A percentile compares a stretch with the other conserved stretches of the same genome.
Evolutionary conservation across 306 rosid species (phyloP).

Genomic region (Pyrus pyrifolia): DNA sequence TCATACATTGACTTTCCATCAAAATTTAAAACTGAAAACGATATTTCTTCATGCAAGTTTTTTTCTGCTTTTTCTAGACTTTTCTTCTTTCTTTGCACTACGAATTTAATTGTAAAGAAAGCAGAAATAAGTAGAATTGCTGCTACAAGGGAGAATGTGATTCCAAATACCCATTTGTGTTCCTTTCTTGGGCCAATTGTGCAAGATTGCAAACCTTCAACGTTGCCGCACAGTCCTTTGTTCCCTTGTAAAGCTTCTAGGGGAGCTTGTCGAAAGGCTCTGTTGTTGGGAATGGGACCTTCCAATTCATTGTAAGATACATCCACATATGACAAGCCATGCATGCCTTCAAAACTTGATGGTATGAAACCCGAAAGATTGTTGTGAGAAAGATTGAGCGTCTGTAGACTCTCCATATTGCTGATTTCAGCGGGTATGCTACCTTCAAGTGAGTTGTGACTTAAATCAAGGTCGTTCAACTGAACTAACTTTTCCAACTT

Average conservation of each 20-base stretch:
- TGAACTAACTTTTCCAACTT: conserved; percentile 9
- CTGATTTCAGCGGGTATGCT: conserved; percentile 14
- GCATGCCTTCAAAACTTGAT: neutral
- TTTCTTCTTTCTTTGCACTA: neutral
- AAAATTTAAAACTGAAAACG: neutral
- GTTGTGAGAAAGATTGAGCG: conserved; percentile 25
- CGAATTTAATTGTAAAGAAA: neutral
- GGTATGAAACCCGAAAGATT: conserved; percentile 22
- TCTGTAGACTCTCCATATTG: conserved; percentile 2
- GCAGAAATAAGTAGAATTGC: neutral
- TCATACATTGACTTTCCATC: neutral
- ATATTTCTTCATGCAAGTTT: neutral
- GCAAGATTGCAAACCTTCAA: neutral
- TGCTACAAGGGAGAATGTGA: neutral
- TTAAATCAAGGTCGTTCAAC: conserved; percentile 11
- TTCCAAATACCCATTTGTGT: neutral
- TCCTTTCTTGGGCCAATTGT: neutral
- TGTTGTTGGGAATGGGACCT: neutral
- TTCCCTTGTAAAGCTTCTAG: neutral
- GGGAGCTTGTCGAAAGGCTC: neutral
- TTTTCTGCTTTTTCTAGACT: neutral
- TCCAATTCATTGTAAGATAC: neutral
- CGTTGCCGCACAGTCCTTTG: neutral
- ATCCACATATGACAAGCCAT: neutral
- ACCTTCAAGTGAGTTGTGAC: conserved; percentile 14